These are phyloP conservation scores for Akanthomyces lecanii DNA, from an alignment of 2,329 filamentous ascomycete species.

Conservation along the genomic window DNA sequence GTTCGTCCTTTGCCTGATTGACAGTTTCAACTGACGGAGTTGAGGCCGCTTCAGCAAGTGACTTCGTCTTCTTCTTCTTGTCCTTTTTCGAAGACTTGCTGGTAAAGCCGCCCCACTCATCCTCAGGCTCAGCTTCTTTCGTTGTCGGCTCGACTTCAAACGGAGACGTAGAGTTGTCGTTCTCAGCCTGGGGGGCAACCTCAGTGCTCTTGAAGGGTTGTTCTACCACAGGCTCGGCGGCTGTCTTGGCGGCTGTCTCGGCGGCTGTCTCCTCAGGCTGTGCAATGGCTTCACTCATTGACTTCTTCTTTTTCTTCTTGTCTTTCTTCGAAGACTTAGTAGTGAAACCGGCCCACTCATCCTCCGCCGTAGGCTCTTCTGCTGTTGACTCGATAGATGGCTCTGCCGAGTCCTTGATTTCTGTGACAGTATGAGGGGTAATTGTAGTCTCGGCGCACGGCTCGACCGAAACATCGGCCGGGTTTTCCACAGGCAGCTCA, in stretches of 20 bases:
- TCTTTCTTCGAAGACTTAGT: slow-evolving; percentile 19
- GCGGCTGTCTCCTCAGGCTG: neutral
- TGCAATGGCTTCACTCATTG: neutral
- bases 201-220: neutral
- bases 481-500: neutral
- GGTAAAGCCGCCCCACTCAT: slow-evolving; percentile 29
- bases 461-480: neutral
- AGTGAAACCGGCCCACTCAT: neutral
- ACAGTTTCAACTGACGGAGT: too few relatives aligned
- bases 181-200: neutral
- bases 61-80: slow-evolving; percentile 24
- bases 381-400: slow-evolving; percentile 21
- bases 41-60: too few relatives aligned
- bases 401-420: neutral
- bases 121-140: slow-evolving; percentile 22
- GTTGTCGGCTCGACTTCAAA: neutral
- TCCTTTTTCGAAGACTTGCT: slow-evolving; percentile 29
- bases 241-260: neutral
- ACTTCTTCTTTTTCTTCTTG: slow-evolving; percentile 21
- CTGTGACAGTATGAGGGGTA: slow-evolving; percentile 8
- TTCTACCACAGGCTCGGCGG: neutral
- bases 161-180: neutral
- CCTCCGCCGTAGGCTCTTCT: slow-evolving; percentile 10
- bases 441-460: neutral
- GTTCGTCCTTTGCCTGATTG: neutral